Conservation (phyloP, 2,329 filamentous ascomycete genomes). For the Cercospora berteroae region DNA sequence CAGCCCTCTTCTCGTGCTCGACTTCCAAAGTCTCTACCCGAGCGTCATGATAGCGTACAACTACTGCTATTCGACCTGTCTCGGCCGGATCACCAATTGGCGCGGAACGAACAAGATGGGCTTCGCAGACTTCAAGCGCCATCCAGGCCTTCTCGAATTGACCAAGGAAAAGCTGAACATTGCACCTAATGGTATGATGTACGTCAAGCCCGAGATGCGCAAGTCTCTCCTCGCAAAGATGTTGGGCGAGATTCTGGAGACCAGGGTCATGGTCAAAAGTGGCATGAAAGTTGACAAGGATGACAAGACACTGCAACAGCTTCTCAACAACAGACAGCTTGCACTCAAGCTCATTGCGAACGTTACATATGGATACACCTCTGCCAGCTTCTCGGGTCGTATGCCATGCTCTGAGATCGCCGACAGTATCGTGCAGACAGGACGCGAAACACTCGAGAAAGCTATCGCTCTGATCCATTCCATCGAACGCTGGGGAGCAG, state of each 20-base stretch:
- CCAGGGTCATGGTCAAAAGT: constrained; percentile 94
- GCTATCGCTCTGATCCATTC: constrained; percentile 92
- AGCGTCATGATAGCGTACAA: constrained; percentile 99
- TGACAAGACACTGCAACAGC: constrained; percentile 77
- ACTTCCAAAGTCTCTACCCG: constrained; percentile 94
- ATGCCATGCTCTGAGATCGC: constrained; percentile 99
- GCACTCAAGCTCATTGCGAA: constrained; percentile 97
- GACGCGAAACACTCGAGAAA: constrained; percentile 88
- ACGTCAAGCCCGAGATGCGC: constrained; percentile 77
- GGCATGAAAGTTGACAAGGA: constrained; percentile 94
- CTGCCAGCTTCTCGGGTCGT: constrained; percentile 90
- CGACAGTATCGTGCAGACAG: constrained; percentile 96
- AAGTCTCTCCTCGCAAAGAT: constrained; percentile 94
- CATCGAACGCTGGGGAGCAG: constrained; percentile 81
- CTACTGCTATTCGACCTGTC: constrained; percentile 95
- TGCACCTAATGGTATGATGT: constrained; percentile 95
- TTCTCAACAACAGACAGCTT: constrained; percentile 90
- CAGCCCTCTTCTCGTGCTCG: constrained; percentile 83
- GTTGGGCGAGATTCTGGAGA: constrained; percentile 93
- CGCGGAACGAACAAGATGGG: constrained; percentile 93
- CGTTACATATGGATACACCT: constrained; percentile 97
- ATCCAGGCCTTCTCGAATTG: constrained; percentile 70
- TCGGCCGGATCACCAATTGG: constrained; percentile 83
- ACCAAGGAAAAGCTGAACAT: constrained; percentile 86
- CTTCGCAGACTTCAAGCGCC: constrained; percentile 79